Evolutionary conservation across 192 early-diverging fungal species (phyloP).

Genomic region (Coemansia sp.): DNA sequence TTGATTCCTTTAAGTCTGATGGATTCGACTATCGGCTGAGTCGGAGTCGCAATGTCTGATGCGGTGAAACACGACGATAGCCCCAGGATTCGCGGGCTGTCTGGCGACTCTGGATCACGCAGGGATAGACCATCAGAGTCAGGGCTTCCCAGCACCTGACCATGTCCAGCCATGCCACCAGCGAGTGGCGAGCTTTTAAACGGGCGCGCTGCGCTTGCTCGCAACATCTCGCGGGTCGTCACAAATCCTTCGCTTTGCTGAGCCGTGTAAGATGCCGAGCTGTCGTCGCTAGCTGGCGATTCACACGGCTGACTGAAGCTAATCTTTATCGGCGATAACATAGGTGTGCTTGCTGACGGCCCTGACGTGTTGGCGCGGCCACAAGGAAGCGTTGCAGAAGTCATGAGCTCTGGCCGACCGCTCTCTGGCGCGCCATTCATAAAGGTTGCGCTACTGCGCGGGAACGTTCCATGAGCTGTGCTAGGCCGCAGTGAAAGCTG

Average conservation of each 20-base stretch:
- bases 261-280: not conserved
- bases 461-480: conserved; percentile 28
- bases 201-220: conserved; percentile 15
- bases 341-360: conserved; percentile 5
- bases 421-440: not conserved
- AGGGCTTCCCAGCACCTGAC: conserved; percentile 8
- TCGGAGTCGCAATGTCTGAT: conserved; percentile 19
- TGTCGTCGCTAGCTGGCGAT: conserved; percentile 3
- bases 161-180: conserved; percentile 8
- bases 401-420: conserved; percentile 1
- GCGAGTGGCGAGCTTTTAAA: conserved; percentile 38
- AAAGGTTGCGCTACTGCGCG: conserved; percentile 12
- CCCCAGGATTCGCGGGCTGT: conserved; percentile 15
- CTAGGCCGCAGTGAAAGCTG: conserved; percentile 19
- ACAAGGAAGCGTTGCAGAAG: conserved; percentile 6
- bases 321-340: conserved; percentile 13
- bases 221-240: conserved; percentile 11
- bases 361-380: conserved; percentile 26
- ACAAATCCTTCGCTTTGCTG: conserved; percentile 1
- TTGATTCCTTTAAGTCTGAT: conserved; percentile 48
- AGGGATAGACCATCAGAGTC: conserved; percentile 11
- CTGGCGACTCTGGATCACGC: conserved; percentile 14
- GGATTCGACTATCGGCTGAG: conserved; percentile 42
- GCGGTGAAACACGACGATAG: conserved; percentile 19
- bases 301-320: conserved; percentile 9